phyloP scores from a whole-genome alignment of 2,329 filamentous ascomycete species.

The Metarhizium humberi region DNA sequence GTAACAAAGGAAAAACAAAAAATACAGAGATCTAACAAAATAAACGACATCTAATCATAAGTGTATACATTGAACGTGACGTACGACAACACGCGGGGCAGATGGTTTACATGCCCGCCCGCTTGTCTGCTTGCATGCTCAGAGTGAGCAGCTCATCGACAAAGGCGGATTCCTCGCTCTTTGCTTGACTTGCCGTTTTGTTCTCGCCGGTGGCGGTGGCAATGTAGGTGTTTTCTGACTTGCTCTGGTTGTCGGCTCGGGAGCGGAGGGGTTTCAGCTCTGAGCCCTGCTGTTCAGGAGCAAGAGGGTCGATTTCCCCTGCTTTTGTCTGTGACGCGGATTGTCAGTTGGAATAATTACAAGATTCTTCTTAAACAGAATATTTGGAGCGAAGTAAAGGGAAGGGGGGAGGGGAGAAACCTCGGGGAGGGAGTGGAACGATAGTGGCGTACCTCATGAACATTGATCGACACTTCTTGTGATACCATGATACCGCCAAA shows the following conservation, averaged over 20 bases:
- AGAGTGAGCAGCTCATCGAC: conserved; percentile 13
- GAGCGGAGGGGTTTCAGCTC: neutral
- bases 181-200: neutral
- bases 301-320: neutral
- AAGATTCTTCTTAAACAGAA: no score
- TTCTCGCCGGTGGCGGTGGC: conserved; percentile 8
- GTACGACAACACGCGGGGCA: neutral
- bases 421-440: no score
- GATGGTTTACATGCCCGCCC: neutral
- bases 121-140: conserved; percentile 9
- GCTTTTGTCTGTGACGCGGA: neutral
- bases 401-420: no score
- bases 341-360: neutral
- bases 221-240: conserved; percentile 4
- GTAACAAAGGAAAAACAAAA: neutral
- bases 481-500: conserved; percentile 53
- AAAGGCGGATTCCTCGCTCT: conserved; percentile 7
- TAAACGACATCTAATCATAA: neutral
- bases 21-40: neutral
- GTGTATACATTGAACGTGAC: neutral
- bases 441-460: conserved; percentile 13
- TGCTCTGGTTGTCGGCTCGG: neutral
- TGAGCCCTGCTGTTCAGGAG: neutral
- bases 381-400: no score
- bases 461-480: conserved; percentile 50